A percentile compares a stretch with the other conserved stretches of the same genome.
These are phyloP conservation scores for Phlegmacium glaucopus DNA, from an alignment of 768 basidiomycete genomes.

Conservation along the genomic window DNA sequence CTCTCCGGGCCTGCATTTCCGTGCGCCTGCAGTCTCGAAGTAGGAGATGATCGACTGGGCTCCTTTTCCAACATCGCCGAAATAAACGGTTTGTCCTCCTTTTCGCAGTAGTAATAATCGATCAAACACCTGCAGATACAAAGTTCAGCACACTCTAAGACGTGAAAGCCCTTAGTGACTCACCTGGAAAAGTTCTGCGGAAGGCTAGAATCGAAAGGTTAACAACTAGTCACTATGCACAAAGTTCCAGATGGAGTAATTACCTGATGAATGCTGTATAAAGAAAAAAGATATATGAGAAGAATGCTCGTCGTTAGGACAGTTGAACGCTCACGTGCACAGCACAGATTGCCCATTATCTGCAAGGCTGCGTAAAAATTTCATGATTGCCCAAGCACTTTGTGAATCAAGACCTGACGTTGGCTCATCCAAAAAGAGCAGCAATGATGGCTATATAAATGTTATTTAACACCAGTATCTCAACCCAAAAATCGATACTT, in stretches of 20 bases:
- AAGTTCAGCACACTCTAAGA: neutral
- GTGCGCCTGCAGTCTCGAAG: conserved; percentile 67
- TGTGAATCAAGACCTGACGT: conserved; percentile 86
- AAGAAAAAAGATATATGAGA: neutral
- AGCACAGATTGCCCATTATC: conserved; percentile 82
- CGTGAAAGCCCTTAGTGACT: neutral
- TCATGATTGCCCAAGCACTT: conserved; percentile 78
- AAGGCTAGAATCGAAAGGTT: conserved; percentile 43
- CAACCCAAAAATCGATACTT: too few relatives aligned
- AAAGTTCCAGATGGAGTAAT: neutral
- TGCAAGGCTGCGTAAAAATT: conserved; percentile 72
- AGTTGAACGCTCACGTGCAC: conserved; percentile 57
- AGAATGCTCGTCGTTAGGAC: neutral
- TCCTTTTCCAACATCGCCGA: conserved; percentile 67
- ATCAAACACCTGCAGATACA: conserved; percentile 55
- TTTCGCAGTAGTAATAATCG: conserved; percentile 67
- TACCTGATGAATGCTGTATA: conserved; percentile 39
- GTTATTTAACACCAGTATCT: too few relatives aligned
- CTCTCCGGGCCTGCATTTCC: conserved; percentile 54
- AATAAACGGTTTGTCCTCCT: conserved; percentile 76
- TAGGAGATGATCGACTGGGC: conserved; percentile 62
- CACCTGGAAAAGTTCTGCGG: conserved; percentile 73
- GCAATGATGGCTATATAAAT: conserved; percentile 55
- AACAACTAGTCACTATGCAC: too few relatives aligned
- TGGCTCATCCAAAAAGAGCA: conserved; percentile 87